Conservation (phyloP, 192 early-diverging fungal species). For the Coemansia sp. region DNA sequence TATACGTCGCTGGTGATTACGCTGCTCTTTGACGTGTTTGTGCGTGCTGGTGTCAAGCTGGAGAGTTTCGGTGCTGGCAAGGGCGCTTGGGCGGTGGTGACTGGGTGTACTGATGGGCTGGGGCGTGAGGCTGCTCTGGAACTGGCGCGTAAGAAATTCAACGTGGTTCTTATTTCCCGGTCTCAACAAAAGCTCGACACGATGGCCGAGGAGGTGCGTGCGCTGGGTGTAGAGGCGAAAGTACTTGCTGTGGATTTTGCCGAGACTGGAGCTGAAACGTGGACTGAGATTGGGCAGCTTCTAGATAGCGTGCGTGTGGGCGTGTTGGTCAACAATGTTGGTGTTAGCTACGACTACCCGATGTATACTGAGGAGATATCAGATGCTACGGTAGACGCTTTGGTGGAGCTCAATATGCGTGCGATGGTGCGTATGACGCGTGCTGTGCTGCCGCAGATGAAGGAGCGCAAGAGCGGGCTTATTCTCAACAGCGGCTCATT, state of each 20-base stretch:
- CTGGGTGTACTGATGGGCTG: conserved; percentile 96
- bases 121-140: conserved; percentile 94
- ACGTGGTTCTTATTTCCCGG: conserved; percentile 82
- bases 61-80: conserved; percentile 53
- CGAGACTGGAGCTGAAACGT: conserved; percentile 56
- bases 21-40: conserved; percentile 46
- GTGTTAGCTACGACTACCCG: conserved; percentile 88
- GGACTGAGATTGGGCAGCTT: conserved; percentile 62
- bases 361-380: conserved; percentile 80
- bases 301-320: conserved; percentile 58
- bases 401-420: conserved; percentile 87
- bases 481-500: conserved; percentile 95
- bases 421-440: conserved; percentile 81
- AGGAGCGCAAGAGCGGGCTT: conserved; percentile 71
- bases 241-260: conserved; percentile 83
- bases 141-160: conserved; percentile 81
- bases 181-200: conserved; percentile 77
- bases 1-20: conserved; percentile 44
- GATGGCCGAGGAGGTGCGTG: conserved; percentile 66
- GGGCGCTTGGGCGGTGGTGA: conserved; percentile 72
- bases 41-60: conserved; percentile 44
- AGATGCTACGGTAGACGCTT: conserved; percentile 62
- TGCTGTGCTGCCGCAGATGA: conserved; percentile 80
- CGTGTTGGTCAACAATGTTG: conserved; percentile 92
- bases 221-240: conserved; percentile 65